Evolutionary conservation across 2,329 filamentous ascomycete genomes (phyloP), one percentile per base, ranked within the genome.

Genomic region (Didymosphaeria variabile): DNA sequence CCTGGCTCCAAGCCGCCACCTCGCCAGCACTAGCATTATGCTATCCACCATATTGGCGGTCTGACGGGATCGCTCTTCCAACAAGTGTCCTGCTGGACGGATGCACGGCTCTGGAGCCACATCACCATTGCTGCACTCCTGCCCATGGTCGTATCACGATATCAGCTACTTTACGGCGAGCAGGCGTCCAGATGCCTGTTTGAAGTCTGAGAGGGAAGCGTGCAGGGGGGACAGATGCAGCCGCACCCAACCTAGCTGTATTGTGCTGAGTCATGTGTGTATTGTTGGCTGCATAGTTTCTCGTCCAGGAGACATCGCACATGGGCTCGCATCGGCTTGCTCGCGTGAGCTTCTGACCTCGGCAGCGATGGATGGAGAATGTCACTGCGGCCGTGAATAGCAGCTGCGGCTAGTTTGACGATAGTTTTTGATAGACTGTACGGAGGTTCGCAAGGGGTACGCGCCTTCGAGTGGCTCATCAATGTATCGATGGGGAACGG

Each of bases 41-140:
- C 72, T 67, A 64, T 73, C 71, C 72, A 72, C 71, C 62, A 63
- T 57, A 61, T 57, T 29, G 56, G 52, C 65, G 60, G 69, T 61
- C 64, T 61, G 64, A 65, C 66, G 62, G 64, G 58, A 65, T 61
- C 44, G 56, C 44, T 50, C 47, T 62, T 49, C 54, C 40, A 51
- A 12, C 29, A 44, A 40, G 26, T 38, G 31, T 34, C 26, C n/a
- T 36, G 55, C 52, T 58, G 55, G 56, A 61, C 52, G 59, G 59
- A 62, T 62, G 47, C 51, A 49, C 59, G 57, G 55, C 52, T 59
- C 53, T 38, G 52, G 51, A 50, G 54, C 51, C 54, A 40, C 61
- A 66, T 60, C 26, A 53, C 58, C 31, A 61, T 58, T 55, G 65
- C 59, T 54, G 47, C 57, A 59, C 51, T 57, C 57, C 59, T 55